phyloP scores from a whole-genome alignment of 2,329 filamentous ascomycete species.

The Exutisphaerella laricina region DNA sequence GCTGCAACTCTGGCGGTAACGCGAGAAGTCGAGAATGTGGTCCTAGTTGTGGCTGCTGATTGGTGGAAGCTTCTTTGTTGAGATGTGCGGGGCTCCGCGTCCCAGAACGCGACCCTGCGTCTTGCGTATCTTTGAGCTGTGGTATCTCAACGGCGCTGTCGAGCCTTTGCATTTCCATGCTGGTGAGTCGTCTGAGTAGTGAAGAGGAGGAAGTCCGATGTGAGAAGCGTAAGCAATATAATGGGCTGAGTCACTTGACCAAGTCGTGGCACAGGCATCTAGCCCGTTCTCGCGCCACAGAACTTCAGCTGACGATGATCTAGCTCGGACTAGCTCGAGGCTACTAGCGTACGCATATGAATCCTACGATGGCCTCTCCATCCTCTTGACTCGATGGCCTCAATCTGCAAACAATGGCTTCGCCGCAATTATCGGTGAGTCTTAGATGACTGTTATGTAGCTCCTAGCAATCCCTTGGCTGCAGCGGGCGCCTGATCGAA shows the following conservation, averaged over 20 bases:
- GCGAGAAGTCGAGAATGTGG: conserved; percentile 8
- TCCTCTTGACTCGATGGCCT: background rate
- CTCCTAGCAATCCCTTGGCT: background rate
- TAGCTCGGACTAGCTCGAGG: conserved; percentile 1
- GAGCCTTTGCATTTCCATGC: background rate
- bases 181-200: background rate
- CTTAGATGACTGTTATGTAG: background rate
- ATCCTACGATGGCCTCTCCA: background rate
- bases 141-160: conserved; percentile 1
- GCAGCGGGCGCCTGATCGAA: background rate
- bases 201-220: background rate
- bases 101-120: background rate
- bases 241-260: background rate
- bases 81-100: background rate
- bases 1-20: conserved; percentile 17
- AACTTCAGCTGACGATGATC: background rate
- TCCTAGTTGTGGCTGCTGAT: background rate
- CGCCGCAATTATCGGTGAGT: background rate
- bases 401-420: background rate
- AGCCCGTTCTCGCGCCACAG: conserved; percentile 3
- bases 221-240: background rate
- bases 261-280: background rate
- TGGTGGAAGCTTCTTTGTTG: background rate
- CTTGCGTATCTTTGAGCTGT: background rate
- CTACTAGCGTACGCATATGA: background rate